phyloP scores from a whole-genome alignment of 768 basidiomycete genomes.

The Cystobasidiopsis lactophilus region DNA sequence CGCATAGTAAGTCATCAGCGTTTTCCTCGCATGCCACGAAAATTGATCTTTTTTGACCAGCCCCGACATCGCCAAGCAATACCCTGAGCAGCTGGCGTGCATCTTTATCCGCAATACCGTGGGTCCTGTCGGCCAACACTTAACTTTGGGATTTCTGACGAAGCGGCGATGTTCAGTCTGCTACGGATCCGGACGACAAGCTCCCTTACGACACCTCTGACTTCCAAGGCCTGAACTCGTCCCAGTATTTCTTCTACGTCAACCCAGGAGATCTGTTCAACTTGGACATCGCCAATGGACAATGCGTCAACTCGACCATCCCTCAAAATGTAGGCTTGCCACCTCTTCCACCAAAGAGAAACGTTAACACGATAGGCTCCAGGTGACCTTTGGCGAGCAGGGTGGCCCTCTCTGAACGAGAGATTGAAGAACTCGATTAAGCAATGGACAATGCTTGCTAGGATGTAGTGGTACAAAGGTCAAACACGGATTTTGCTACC shows the following conservation, averaged over 20 bases:
- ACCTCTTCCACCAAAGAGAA: background rate
- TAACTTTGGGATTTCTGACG: too few relatives aligned
- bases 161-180: background rate
- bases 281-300: constrained; percentile 6
- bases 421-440: too few relatives aligned
- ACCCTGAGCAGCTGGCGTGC: constrained; percentile 4
- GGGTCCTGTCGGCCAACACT: too few relatives aligned
- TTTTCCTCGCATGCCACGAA: too few relatives aligned
- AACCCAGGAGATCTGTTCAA: constrained; percentile 1
- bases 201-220: constrained; percentile 7
- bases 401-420: background rate
- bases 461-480: too few relatives aligned
- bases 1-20: background rate
- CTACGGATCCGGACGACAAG: constrained; percentile 6
- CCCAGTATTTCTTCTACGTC: constrained; percentile 7
- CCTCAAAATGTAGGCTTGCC: background rate
- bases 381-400: constrained; percentile 7
- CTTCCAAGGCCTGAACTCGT: constrained; percentile 5
- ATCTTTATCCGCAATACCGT: constrained; percentile 9
- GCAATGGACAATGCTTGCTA: too few relatives aligned
- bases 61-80: constrained; percentile 5
- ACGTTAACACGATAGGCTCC: background rate
- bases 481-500: too few relatives aligned
- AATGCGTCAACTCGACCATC: constrained; percentile 5
- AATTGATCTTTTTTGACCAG: too few relatives aligned